A percentile compares a stretch with the other conserved stretches of the same genome.
phyloP scores from a whole-genome alignment of 805 yeast genomes.

The Wickerhamiella dianesei region DNA sequence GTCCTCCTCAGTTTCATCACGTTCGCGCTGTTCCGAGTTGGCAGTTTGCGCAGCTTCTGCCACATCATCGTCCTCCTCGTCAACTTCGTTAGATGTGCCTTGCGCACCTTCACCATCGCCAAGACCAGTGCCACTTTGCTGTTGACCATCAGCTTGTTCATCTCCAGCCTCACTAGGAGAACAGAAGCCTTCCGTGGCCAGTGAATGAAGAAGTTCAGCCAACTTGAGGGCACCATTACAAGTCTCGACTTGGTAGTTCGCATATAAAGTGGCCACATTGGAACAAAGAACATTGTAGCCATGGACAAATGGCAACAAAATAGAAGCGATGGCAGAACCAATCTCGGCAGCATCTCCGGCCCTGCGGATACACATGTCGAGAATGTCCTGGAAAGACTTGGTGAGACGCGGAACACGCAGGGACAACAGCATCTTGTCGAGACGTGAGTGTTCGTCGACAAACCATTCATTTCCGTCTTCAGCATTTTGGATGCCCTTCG shows the following conservation, averaged over 20 bases:
- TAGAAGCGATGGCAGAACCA: slow-evolving; percentile 25
- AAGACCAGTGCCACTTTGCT: slow-evolving; percentile 77
- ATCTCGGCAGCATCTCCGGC: slow-evolving; percentile 25
- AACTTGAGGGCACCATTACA: slow-evolving; percentile 53
- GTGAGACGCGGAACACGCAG: slow-evolving; percentile 31
- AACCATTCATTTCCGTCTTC: slow-evolving; percentile 64
- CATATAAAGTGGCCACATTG: slow-evolving; percentile 32
- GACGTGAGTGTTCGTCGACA: slow-evolving; percentile 32
- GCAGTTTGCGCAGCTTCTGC: slow-evolving; percentile 58
- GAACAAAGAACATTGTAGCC: slow-evolving; percentile 43
- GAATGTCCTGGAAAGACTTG: slow-evolving; percentile 21
- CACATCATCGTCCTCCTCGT: slow-evolving; percentile 83
- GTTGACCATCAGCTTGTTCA: slow-evolving; percentile 36
- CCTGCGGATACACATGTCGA: slow-evolving; percentile 26
- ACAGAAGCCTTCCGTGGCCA: slow-evolving; percentile 80
- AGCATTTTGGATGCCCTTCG: slow-evolving; percentile 18
- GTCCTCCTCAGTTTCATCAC: slow-evolving; percentile 39
- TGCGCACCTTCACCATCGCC: slow-evolving; percentile 90
- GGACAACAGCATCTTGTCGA: slow-evolving; percentile 31
- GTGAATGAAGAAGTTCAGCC: slow-evolving; percentile 38
- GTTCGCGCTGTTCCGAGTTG: slow-evolving; percentile 45
- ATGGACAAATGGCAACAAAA: slow-evolving; percentile 48
- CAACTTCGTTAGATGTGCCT: slow-evolving; percentile 59
- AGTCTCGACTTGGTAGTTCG: slow-evolving; percentile 37
- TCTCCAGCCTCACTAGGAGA: slow-evolving; percentile 66